Evolutionary conservation across 2,329 filamentous ascomycete species (phyloP), one percentile per base, ranked within the genome.

Genomic region (Fusarium pseudoanthophilum): DNA sequence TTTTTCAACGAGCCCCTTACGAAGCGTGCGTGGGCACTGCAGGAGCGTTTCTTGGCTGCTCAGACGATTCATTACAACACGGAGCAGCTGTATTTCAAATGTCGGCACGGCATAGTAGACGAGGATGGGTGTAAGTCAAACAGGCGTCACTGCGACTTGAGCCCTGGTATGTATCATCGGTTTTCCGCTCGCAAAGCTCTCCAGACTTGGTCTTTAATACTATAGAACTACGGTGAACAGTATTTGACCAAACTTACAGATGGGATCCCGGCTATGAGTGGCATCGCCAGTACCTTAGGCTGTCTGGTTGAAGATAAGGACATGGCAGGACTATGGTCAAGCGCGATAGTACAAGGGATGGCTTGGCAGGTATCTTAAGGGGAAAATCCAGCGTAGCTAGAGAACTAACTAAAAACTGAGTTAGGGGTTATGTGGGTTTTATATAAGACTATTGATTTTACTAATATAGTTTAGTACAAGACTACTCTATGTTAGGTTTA

Each of bases 211-310:
- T 16, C 20, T 0, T 28, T 6, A 0, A 11, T 30, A 21, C 0
- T 48, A 9, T 4, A 13, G 9, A 48, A 5, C 9, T 48, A 48
- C 20, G 3, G 45, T 2, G 0, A 16, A 0, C 14, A 8, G 3
- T 0, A 4, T 30, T 1, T 48, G 20, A 48, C 45, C 14, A 16
- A 30, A 0, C 6, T 4, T 21, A 16, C 9, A 0, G 14, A 21
- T 30, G 15, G 3, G 0, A 11, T 30, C 0, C 45, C 20, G 0
- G 26, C 6, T 5, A 1, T 48, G 14, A 48, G 45, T 21, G 20
- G 45, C 6, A 11, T 30, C 4, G 45, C 26, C 0, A 21, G 4
- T 2, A 4, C 5, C 3, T 48, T 48, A 16, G 26, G 26, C 0
- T 0, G 9, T 30, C 2, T 48, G 3, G 26, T 48, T 0, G 21